These are phyloP conservation scores for Collariella sp. DNA, from an alignment of 495 filamentous ascomycete genomes.

Conservation along the genomic window DNA sequence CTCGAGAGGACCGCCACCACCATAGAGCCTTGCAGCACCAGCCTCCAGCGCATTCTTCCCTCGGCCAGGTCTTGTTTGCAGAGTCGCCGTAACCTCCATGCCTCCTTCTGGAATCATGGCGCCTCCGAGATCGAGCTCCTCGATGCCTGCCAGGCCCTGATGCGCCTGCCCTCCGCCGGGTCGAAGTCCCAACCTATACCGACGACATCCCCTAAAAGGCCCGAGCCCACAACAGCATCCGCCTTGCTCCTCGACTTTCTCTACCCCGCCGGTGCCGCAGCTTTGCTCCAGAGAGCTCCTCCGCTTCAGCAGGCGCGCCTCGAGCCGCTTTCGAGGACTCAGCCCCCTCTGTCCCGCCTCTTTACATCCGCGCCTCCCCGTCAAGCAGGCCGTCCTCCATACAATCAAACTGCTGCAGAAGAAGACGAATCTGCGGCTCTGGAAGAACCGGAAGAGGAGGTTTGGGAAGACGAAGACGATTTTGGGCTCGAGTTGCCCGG, in stretches of 20 bases:
- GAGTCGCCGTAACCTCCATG: conserved; percentile 53
- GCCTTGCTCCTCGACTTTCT: conserved; percentile 53
- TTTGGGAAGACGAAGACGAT: conserved; percentile 3
- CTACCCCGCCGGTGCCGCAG: conserved; percentile 47
- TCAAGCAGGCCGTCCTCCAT: not conserved
- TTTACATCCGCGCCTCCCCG: conserved; percentile 14
- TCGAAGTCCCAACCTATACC: conserved; percentile 7
- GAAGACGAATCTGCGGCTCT: not conserved
- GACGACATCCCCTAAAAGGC: conserved; percentile 11
- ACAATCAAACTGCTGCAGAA: not conserved
- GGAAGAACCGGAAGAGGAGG: not conserved
- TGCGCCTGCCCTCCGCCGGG: conserved; percentile 19
- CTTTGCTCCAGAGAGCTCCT: conserved; percentile 37
- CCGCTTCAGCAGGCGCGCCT: conserved; percentile 9
- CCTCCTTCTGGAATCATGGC: conserved; percentile 59
- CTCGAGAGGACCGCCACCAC: conserved; percentile 74
- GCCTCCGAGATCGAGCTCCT: conserved; percentile 49
- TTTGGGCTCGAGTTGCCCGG: not conserved
- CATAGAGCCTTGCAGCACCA: conserved; percentile 61
- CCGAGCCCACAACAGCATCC: conserved; percentile 30
- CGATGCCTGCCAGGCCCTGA: conserved; percentile 36
- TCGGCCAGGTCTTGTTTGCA: conserved; percentile 44
- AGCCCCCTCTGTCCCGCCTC: conserved; percentile 6
- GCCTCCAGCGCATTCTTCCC: conserved; percentile 56
- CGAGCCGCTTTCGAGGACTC: conserved; percentile 2